Evolutionary conservation across 345 rosid genomes (phyloP), one percentile per base, ranked within the genome.

Genomic region (Viola odorata): DNA sequence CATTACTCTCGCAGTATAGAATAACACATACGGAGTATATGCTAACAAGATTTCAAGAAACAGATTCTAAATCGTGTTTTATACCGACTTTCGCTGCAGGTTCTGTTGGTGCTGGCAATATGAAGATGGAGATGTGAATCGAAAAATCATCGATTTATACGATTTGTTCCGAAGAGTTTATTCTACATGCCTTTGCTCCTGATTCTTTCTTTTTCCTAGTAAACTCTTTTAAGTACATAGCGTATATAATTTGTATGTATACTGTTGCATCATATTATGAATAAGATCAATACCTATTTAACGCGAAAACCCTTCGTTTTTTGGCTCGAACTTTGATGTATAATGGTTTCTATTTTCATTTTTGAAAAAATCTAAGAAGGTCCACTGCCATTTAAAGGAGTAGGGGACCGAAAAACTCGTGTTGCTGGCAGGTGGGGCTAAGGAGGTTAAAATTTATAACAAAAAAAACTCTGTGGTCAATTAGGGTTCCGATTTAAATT

Each of bases 101-200:
- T 65, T 51, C 79, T 13, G 55, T 75, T 60, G 85, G 74, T 53
- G 80, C 72, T 47, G 36, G 73, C 56, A 68, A 77, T 75, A 61
- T 81, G 60, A 86, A 86, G 84, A 81, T 73, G 82, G 85, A 81
- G 85, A 78, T 76, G 67, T 83, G 81, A 86, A 47, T 59, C 52
- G 42, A 45, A 64, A 53, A 23, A 23, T 23, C 7, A 47, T 53
- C 37, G 12, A 49, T 50, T 37, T 50, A 42, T 55, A 57, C 56
- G 53, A 75, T 78, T 37, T 49, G 49, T 61, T 60, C 44, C 16
- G 50, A 56, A 45, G 45, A 50, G 14, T 54, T 69, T 41, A 61
- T 55, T 69, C 63, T 32, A 52, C 58, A 62, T 66, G 70, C 53
- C 57, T 59, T 50, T 48, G 75, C 41, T 70, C 64, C 37, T 49